Base-by-base conservation (phyloP, 208 protist genomes). In the Kentomonas sorsogonicus region DNA sequence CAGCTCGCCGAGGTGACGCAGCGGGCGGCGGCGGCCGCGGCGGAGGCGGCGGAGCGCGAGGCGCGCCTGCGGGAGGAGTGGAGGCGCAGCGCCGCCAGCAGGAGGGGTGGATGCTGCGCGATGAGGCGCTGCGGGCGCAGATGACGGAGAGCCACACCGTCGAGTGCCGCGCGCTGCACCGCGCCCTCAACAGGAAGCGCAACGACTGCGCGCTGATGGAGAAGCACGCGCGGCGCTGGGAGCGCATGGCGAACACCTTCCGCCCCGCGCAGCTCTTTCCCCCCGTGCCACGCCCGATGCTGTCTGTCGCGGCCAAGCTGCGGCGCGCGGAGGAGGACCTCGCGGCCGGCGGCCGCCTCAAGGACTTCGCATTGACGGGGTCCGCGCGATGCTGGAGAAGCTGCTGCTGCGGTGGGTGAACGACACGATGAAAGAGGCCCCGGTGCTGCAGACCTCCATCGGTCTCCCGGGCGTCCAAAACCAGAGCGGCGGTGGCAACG, bases 391-490 rank as follows among this genome's bases (percentile, higher is more conserved):
- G 36, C 60, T 89, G 27, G 74, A 85, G 56, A 45, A 62, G 36
- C 69, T 91, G 53, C 61, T 91, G 46, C 55, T 92, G 26, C 59
- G 66, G 40, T 92, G 85, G 85, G 77, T 86, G 41, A 92, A 92
- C 69, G 43, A 25, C 34, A 60, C 87, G 26, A 92, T 92, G 85
- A 60, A 66, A 44, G 69, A 59, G 1, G 69, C 60, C 16, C 69
- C 68, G 31, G 64, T 74, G 48, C 59, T 50, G 33, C 53, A 63
- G 30, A 55, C 48, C n/a, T n/a, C n/a, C n/a, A n/a, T n/a, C n/a
- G n/a, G n/a, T n/a, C n/a, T n/a, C n/a, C n/a, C n/a, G n/a, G n/a
- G n/a, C n/a, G n/a, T n/a, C n/a, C n/a, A n/a, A n/a, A n/a, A n/a
- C n/a, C n/a, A n/a, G n/a, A n/a, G n/a, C n/a, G 34, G 6, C 13